Evolutionary conservation across 345 rosid genomes (phyloP).

Genomic region (Crucihimalaya himalaica): DNA sequence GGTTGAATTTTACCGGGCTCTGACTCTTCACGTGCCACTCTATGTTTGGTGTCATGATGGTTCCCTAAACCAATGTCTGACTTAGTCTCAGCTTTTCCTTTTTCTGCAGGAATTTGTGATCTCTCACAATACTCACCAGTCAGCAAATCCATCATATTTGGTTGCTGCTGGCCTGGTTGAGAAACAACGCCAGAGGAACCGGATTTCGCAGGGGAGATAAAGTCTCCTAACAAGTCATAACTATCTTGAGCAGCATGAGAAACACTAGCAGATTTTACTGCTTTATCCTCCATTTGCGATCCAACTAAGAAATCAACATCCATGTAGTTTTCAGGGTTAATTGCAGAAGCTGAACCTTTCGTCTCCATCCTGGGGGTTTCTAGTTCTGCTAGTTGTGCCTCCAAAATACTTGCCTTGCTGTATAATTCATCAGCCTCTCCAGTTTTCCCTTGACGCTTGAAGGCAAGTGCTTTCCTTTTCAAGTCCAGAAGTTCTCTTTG

Average conservation of each 20-base stretch:
- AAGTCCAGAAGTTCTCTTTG: constrained; percentile 61
- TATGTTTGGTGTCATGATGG: constrained; percentile 20
- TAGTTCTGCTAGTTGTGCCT: constrained; percentile 55
- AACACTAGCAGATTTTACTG: background rate
- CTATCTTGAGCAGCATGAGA: constrained; percentile 30
- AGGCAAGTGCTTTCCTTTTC: constrained; percentile 62
- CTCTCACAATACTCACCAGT: constrained; percentile 46
- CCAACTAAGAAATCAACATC: constrained; percentile 35
- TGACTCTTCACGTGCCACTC: constrained; percentile 30
- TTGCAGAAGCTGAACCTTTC: constrained; percentile 14
- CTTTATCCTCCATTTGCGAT: constrained; percentile 16
- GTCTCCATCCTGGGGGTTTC: constrained; percentile 42
- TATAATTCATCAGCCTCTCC: constrained; percentile 59
- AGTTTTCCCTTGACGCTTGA: constrained; percentile 55
- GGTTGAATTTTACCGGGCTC: constrained; percentile 25
- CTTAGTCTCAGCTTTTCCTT: constrained; percentile 36
- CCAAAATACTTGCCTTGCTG: constrained; percentile 48
- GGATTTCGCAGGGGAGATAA: constrained; percentile 36
- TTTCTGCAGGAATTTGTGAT: constrained; percentile 38
- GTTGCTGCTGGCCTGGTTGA: constrained; percentile 35
- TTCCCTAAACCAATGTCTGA: constrained; percentile 25
- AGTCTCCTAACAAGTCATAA: constrained; percentile 40
- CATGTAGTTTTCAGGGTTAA: constrained; percentile 31
- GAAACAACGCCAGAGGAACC: constrained; percentile 29
- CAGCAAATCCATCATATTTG: constrained; percentile 48